Evolutionary conservation across 495 filamentous ascomycete genomes (phyloP).

Genomic region (Neurospora sp.): DNA sequence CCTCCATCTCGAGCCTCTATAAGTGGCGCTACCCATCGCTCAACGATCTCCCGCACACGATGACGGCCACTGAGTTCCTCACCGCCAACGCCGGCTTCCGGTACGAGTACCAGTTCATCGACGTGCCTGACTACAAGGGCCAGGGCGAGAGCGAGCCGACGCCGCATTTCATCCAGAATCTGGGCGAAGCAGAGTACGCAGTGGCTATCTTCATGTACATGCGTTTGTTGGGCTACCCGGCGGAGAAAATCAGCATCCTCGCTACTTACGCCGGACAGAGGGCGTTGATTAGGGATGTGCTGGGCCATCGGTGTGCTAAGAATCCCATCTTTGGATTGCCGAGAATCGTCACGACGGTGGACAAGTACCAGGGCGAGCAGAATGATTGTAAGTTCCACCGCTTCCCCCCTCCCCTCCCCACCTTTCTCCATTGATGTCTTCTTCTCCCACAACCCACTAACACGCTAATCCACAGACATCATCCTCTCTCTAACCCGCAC

Average conservation of each 20-base stretch:
- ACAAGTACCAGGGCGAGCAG: constrained; percentile 98
- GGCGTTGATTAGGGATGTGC: constrained; percentile 80
- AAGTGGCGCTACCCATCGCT: constrained; percentile 85
- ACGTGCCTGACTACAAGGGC: constrained; percentile 90
- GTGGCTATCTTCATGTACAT: constrained; percentile 96
- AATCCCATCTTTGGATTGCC: constrained; percentile 85
- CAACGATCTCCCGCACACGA: constrained; percentile 66
- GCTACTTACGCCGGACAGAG: constrained; percentile 93
- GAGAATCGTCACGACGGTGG: constrained; percentile 84
- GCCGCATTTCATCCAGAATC: constrained; percentile 95
- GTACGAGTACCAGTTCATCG: constrained; percentile 94
- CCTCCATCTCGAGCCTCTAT: constrained; percentile 82
- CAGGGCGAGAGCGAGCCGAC: constrained; percentile 79
- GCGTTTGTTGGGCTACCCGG: constrained; percentile 94
- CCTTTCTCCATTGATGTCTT: background rate
- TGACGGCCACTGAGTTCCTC: constrained; percentile 58
- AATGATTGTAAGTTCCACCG: constrained; percentile 73
- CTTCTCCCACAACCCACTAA: background rate
- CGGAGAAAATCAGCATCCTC: constrained; percentile 78
- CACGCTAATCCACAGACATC: constrained; percentile 51
- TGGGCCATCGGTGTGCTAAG: constrained; percentile 73
- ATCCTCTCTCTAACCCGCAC: constrained; percentile 89
- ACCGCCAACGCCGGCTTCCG: constrained; percentile 84
- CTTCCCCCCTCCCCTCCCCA: background rate
- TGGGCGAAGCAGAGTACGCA: constrained; percentile 94